phyloP scores from a whole-genome alignment of 2,329 filamentous ascomycete species.

The Colletotrichum filicis region DNA sequence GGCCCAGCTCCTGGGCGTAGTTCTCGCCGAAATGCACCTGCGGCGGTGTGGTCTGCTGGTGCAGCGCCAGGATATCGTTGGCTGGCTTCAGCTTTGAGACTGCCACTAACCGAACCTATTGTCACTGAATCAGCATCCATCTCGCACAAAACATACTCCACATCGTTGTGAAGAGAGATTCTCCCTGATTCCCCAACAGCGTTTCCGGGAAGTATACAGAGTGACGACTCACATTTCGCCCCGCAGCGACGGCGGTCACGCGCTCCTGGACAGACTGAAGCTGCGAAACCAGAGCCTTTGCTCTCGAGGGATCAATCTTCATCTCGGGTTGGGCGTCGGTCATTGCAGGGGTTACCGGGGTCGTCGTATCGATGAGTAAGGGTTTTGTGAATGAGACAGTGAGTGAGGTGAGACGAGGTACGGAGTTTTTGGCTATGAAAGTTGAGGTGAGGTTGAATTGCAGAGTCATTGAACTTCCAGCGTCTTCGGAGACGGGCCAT shows the following conservation, averaged over 20 bases:
- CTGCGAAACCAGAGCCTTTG: conserved; percentile 71
- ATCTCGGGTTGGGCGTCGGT: conserved; percentile 54
- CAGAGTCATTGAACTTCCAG: conserved; percentile 28
- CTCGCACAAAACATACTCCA: neutral
- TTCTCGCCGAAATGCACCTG: conserved; percentile 91
- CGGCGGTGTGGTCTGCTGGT: conserved; percentile 59
- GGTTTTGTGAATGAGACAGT: neutral
- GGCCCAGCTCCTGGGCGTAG: conserved; percentile 88
- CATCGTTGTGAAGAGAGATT: neutral
- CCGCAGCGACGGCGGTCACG: conserved; percentile 63
- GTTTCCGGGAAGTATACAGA: neutral
- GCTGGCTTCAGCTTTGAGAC: conserved; percentile 97
- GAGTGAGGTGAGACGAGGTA: neutral
- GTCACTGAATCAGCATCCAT: neutral
- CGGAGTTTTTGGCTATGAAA: neutral
- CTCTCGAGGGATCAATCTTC: conserved; percentile 71
- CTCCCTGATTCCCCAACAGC: neutral
- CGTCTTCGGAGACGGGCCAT: conserved; percentile 2
- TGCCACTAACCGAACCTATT: conserved; percentile 86
- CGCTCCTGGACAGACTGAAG: conserved; percentile 69
- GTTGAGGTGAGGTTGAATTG: neutral
- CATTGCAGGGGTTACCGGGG: conserved; percentile 20
- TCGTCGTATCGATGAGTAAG: neutral
- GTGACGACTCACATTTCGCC: conserved; percentile 61
- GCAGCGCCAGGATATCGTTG: conserved; percentile 88